These are phyloP conservation scores for Agarophyton chilense DNA, from an alignment of 23 red algal genomes.

Conservation along the genomic window DNA sequence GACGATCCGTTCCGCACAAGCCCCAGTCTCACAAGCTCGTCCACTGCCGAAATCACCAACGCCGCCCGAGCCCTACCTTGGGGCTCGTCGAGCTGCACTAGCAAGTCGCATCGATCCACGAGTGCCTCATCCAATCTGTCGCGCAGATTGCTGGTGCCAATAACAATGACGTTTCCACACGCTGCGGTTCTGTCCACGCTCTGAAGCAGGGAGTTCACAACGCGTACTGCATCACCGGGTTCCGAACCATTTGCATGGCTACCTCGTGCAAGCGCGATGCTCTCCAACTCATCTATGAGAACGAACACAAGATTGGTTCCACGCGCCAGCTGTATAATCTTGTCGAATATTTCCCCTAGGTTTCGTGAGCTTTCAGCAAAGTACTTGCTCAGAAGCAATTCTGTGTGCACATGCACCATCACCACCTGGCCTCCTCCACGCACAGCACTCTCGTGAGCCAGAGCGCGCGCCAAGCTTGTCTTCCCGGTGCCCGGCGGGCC, in stretches of 20 bases:
- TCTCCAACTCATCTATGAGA: constrained; percentile 76
- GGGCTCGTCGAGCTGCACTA: constrained; percentile 23
- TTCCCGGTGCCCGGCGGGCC: constrained; percentile 83
- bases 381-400: constrained; percentile 65
- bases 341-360: constrained; percentile 35
- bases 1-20: neutral
- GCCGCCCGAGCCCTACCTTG: neutral
- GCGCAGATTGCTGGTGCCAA: constrained; percentile 67
- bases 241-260: constrained; percentile 33
- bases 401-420: constrained; percentile 50
- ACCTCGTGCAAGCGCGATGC: constrained; percentile 19
- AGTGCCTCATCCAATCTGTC: constrained; percentile 61
- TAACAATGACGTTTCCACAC: constrained; percentile 55
- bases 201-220: constrained; percentile 78
- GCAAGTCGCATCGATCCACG: constrained; percentile 69
- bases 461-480: constrained; percentile 53
- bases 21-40: constrained; percentile 8
- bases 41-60: constrained; percentile 11
- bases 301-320: constrained; percentile 42
- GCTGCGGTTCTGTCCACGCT: constrained; percentile 37
- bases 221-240: constrained; percentile 73
- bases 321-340: constrained; percentile 1
- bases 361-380: constrained; percentile 72
- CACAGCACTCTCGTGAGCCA: constrained; percentile 59
- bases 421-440: neutral